Evolutionary conservation across 106 monocot species (phyloP), one percentile per base, ranked within the genome.

Genomic region (Acanthochlamys bracteata): DNA sequence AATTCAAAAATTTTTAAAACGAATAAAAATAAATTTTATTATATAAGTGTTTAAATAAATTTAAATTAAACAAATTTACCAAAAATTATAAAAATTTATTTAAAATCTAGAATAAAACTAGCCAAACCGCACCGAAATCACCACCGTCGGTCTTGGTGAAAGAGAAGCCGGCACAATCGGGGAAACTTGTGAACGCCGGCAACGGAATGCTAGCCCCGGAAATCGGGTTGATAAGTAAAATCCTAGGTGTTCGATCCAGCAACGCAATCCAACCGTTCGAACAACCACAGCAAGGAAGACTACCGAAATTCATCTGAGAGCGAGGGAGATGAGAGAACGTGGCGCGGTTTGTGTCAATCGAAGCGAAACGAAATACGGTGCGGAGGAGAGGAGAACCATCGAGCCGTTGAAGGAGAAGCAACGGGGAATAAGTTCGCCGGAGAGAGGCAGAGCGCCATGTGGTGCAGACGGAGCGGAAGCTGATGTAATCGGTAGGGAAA

Each of bases 401-500:
- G 6, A 10, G 53, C 7, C 16, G 53, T 10, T 54, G 53, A 19
- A 11, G 53, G 16, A 19, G 16, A 11, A 54, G 53, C 53, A 11
- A 17, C 53, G 53, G 53, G 53, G 19, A 19, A 7, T 54, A 19
- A 11, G 11, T 10, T 10, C 53, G 53, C 16, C 53, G 53, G 16
- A 19, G 53, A 19, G 53, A 10, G 53, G 53, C 53, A 19, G 53
- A 11, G 16, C 53, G 53, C 53, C 53, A 54, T 7, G 53, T 16
- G 16, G 53, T 16, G 53, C 53, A 54, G 12, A 54, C 53, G 53
- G 53, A 54, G 16, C 53, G 53, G 53, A 54, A 54, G 53, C 53
- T 10, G 16, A 54, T 19, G 16, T 54, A 54, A 19, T 54, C 53
- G 11, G n/a, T 6, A 10, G 53, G 16, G 16, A 6, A 54, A 19